These are phyloP conservation scores for Heteromeles arbutifolia DNA, from an alignment of 306 rosid genomes.

Conservation along the genomic window DNA sequence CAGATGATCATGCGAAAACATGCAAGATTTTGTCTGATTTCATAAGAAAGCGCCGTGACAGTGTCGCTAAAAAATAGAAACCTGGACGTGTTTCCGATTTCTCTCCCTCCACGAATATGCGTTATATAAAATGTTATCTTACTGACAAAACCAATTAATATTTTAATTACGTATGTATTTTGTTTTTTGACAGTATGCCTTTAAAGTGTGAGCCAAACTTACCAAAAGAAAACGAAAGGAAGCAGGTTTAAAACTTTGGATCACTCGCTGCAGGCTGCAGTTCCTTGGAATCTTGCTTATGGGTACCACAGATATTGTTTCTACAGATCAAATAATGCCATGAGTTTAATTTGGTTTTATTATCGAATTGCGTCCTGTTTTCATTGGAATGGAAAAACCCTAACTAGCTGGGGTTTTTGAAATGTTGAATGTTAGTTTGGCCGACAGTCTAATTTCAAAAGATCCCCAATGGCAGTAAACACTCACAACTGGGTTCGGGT, in stretches of 20 bases:
- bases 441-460: too few relatives aligned
- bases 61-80: too few relatives aligned
- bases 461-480: too few relatives aligned
- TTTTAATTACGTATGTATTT: too few relatives aligned
- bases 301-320: not conserved
- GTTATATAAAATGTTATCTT: too few relatives aligned
- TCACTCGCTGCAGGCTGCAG: not conserved
- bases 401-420: too few relatives aligned
- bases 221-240: not conserved
- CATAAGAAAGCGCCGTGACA: not conserved
- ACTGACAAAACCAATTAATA: not conserved
- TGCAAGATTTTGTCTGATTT: not conserved
- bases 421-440: too few relatives aligned
- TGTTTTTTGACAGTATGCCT: not conserved
- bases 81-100: not conserved
- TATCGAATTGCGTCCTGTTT: too few relatives aligned
- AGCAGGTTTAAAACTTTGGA: not conserved
- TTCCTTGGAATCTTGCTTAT: not conserved
- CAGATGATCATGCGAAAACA: not conserved
- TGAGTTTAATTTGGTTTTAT: not conserved
- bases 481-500: too few relatives aligned
- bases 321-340: not conserved
- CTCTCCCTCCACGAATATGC: not conserved
- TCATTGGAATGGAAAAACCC: too few relatives aligned
- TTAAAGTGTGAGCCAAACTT: not conserved